Evolutionary conservation across 2,329 filamentous ascomycete species (phyloP).

Genomic region (Aspergillus sergii): DNA sequence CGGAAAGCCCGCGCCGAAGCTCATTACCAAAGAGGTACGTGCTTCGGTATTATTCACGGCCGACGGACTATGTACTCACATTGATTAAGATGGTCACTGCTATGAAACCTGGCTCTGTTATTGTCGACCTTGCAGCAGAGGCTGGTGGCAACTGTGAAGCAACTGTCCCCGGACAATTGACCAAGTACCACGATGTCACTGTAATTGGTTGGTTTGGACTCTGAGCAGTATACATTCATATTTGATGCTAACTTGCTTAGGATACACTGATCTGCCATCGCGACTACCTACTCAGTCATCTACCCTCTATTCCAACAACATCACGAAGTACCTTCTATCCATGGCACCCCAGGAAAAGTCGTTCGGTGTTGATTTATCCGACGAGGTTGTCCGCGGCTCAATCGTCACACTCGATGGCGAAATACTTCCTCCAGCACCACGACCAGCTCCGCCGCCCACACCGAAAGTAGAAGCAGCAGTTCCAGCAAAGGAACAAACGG

Average conservation of each 20-base stretch:
- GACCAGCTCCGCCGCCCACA: conserved; percentile 62
- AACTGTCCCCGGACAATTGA: conserved; percentile 72
- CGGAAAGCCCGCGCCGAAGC: conserved; percentile 76
- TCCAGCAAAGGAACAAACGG: conserved; percentile 55
- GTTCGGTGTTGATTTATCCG: conserved; percentile 77
- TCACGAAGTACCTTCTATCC: conserved; percentile 83
- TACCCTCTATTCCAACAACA: conserved; percentile 90
- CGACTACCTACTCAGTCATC: conserved; percentile 86
- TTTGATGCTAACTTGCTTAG: conserved; percentile 35
- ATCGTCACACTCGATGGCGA: conserved; percentile 81
- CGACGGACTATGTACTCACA: conserved; percentile 6
- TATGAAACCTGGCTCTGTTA: conserved; percentile 87
- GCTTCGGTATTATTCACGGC: conserved; percentile 1
- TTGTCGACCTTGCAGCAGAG: conserved; percentile 87
- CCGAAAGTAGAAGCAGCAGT: conserved; percentile 54
- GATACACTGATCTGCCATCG: conserved; percentile 86
- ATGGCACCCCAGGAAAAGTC: conserved; percentile 76
- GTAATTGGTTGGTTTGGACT: conserved; percentile 66
- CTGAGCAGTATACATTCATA: not conserved
- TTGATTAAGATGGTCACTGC: conserved; percentile 67
- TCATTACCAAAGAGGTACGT: conserved; percentile 71
- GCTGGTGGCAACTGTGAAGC: conserved; percentile 86
- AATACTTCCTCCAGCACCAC: conserved; percentile 73
- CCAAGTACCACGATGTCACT: conserved; percentile 75
- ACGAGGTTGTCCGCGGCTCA: conserved; percentile 82